Base-by-base conservation (phyloP, 306 rosid genomes). In the Malus sieversii region DNA sequence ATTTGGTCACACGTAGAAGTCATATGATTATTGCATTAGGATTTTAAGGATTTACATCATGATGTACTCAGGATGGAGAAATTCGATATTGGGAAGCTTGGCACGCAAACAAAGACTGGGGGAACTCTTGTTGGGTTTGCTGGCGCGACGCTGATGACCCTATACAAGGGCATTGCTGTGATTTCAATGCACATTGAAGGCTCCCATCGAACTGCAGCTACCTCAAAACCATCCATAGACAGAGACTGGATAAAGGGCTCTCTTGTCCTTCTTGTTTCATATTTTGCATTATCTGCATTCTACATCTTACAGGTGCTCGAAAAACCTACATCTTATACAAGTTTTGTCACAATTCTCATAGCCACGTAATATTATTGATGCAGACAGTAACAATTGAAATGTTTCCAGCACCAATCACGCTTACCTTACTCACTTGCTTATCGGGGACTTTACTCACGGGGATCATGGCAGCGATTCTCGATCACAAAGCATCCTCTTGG, bases 401-500 rank as follows among this genome's bases (percentile, higher is more conserved):
- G 75, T 74, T 62, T 53, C 79, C 82, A 9, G 82, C 79, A n/a
- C 82, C 85, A 4, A 40, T 73, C 45, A 74, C 69, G 20, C 74
- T 74, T 32, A 82, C 82, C 45, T 40, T 76, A 29, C 10, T 69
- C 2, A 62, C 74, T 0, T 61, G 77, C 79, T 74, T 78, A 61
- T 68, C 82, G 52, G 74, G 70, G 4, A 57, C 79, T 40, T 3
- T 82, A 4, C 79, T 82, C 74, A 48, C 82, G 45, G 62, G 55
- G 15, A 72, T 82, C 58, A 45, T 77, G 71, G 15, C 72, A 20
- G 68, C 19, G 20, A 48, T 81, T 72, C 16, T 69, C 10, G 82
- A 82, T 53, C 85, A 69, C 32, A 69, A 74, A 78, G 73, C 82
- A 9, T 60, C 79, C 5, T 78, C 79, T 29, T 78, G 77, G 77